Evolutionary conservation across 192 early-diverging fungal species (phyloP), one percentile per base, ranked within the genome.

Genomic region (Umbelopsis isabellina): DNA sequence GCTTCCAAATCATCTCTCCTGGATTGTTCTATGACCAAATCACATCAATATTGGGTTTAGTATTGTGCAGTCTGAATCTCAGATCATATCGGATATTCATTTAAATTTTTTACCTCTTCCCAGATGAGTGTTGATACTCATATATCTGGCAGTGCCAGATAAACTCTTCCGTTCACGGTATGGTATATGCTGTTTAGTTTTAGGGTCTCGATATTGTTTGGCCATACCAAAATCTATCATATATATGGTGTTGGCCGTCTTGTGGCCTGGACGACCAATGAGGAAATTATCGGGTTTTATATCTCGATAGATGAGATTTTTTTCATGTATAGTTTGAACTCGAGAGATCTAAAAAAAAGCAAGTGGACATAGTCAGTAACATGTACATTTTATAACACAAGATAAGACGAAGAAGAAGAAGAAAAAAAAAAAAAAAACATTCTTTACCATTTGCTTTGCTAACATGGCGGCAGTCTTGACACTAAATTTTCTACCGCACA

Each of bases 201-300:
- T 95, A 55, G 96, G 94, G 79, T 99, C 97, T 20, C 96, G 89
- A 75, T 97, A 99, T 75, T 96, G 91, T 83, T 99, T 99, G 20
- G 96, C 97, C 95, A 99, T 97, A 65, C 97, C 97, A 87, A 98
- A 98, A 82, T 99, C 97, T 72, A 99, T 91, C 77, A 99, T 88
- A 76, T 92, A 93, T 21, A 99, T 86, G 71, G 83, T 77, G 72
- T 87, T 91, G 45, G 81, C 84, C 22, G 82, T 79, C 35, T 77
- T 78, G 18, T 86, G 86, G 55, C 80, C 75, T 2, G 91, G 89
- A 41, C 91, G 87, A 27, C 97, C 97, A 72, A 97, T 91, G 72
- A 99, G 81, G 73, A 99, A 99, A 86, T 99, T 99, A 80, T 99
- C 97, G 30, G 97, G 97, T 81, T 99, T 99, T 78, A 99, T 97